Evolutionary conservation across 2,329 filamentous ascomycete genomes (phyloP), one percentile per base, ranked within the genome.

Genomic region (Trichoderma breve): DNA sequence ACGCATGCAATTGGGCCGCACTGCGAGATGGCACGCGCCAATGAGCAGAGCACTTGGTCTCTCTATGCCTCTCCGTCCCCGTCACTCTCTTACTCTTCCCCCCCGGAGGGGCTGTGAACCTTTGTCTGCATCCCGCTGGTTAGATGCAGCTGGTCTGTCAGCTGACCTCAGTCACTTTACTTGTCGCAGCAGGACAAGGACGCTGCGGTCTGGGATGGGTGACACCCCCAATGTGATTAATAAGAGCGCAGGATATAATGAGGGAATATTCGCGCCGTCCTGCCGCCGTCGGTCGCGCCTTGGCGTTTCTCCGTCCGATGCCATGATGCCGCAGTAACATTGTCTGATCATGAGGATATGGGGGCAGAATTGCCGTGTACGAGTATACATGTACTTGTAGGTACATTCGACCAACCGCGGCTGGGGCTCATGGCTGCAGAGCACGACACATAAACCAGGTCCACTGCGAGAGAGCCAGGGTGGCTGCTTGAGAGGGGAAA

Each of bases 141-240:
- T 62, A 36, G 62, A 55, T 67, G 60, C 70, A 62, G 53, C 55
- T 57, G 55, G 32, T 34, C 62, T 62, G 70, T 67, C 62, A 71
- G 62, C 70, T 71, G 70, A 71, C 70, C 63, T 71, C 55, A 57
- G 70, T 43, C 62, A 55, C 63, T 47, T 62, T 67, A 55, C 53
- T 60, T 62, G 34, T 71, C 62, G 36, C 30, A 21, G 36, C 39
- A 21, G 63, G 57, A 21, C 55, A 61, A 57, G 39, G 47, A 70
- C 57, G 28, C 32, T 55, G 58, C 67, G 39, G 28, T 34, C 57
- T 36, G 30, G 26, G 39, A 63, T 39, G 43, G 67, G 61, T 70
- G 67, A 39, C 70, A 67, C 55, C 51, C 24, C 55, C 66, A 51
- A 70, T 18, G 28, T 61, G 55, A 32, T 70, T 51, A 39, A 43